phyloP scores from a whole-genome alignment of 2,329 filamentous ascomycete species.

The Pseudocercospora macadamiae region DNA sequence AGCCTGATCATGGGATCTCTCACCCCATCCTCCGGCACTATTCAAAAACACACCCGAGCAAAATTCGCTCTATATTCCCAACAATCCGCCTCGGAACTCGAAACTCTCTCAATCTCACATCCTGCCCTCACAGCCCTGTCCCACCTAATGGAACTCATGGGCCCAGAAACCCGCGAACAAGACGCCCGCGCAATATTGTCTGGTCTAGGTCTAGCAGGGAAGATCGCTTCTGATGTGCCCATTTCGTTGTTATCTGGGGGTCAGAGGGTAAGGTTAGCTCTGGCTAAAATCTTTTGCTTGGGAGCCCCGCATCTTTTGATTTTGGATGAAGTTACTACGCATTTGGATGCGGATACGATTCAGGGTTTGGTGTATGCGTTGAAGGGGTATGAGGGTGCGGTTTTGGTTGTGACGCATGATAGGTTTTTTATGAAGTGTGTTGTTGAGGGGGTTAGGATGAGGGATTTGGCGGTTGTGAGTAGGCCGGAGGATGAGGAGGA shows the following conservation, averaged over 20 bases:
- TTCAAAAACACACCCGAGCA: slow-evolving; percentile 69
- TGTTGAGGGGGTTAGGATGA: slow-evolving; percentile 60
- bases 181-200: slow-evolving; percentile 68
- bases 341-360: slow-evolving; percentile 82
- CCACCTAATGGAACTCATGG: slow-evolving; percentile 61
- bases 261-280: slow-evolving; percentile 67
- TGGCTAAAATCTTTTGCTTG: slow-evolving; percentile 72
- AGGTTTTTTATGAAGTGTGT: slow-evolving; percentile 77
- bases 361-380: slow-evolving; percentile 70
- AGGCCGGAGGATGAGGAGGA: slow-evolving; percentile 33
- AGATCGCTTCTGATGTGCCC: slow-evolving; percentile 72
- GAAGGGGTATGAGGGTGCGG: slow-evolving; percentile 69
- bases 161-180: slow-evolving; percentile 63
- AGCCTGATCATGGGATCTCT: slow-evolving; percentile 66
- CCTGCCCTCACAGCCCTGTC: slow-evolving; percentile 65
- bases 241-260: slow-evolving; percentile 76
- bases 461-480: slow-evolving; percentile 15
- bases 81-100: slow-evolving; percentile 72
- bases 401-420: slow-evolving; percentile 80
- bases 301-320: slow-evolving; percentile 71
- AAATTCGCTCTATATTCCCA: slow-evolving; percentile 79
- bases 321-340: slow-evolving; percentile 81
- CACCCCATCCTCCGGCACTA: slow-evolving; percentile 62
- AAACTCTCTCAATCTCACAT: slow-evolving; percentile 56
- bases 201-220: slow-evolving; percentile 70